Conservation (phyloP, 108 stramenopile genomes). For the Cyclotella baltica region DNA sequence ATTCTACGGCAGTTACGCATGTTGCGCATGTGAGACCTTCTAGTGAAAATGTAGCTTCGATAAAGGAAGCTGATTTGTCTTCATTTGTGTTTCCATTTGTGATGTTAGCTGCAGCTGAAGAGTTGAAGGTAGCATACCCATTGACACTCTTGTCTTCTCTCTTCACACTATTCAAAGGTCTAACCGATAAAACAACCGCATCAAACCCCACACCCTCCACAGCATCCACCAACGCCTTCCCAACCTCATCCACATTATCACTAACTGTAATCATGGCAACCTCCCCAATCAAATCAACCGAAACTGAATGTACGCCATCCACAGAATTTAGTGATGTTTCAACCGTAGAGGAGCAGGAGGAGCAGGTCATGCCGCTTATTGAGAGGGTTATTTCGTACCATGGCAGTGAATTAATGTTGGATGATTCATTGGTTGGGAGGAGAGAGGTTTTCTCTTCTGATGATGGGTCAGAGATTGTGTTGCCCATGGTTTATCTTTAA, state of each 20-base stretch:
- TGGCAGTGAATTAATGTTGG: background rate
- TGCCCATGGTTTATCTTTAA: no score
- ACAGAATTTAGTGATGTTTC: constrained; percentile 29
- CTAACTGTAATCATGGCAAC: constrained; percentile 15
- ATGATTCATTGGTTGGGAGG: background rate
- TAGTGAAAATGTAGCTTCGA: constrained; percentile 52
- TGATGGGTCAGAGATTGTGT: background rate
- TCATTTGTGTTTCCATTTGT: no score
- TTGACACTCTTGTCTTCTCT: background rate
- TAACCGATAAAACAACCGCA: constrained; percentile 28
- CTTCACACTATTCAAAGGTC: constrained; percentile 7
- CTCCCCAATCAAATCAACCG: constrained; percentile 48
- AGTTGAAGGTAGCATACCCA: background rate
- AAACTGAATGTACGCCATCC: constrained; percentile 17
- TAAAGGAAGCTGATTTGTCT: no score
- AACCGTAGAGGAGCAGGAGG: constrained; percentile 59
- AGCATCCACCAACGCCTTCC: constrained; percentile 25
- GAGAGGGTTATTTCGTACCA: constrained; percentile 46
- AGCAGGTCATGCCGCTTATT: constrained; percentile 60
- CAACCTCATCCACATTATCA: constrained; percentile 1
- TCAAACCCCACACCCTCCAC: constrained; percentile 54
- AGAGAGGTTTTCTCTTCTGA: background rate
- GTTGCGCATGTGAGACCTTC: constrained; percentile 57
- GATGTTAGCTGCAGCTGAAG: no score
- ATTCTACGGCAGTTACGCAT: constrained; percentile 46